phyloP scores from a whole-genome alignment of 1,284 basidiomycete genomes.

The Leucoagaricus sp. region DNA sequence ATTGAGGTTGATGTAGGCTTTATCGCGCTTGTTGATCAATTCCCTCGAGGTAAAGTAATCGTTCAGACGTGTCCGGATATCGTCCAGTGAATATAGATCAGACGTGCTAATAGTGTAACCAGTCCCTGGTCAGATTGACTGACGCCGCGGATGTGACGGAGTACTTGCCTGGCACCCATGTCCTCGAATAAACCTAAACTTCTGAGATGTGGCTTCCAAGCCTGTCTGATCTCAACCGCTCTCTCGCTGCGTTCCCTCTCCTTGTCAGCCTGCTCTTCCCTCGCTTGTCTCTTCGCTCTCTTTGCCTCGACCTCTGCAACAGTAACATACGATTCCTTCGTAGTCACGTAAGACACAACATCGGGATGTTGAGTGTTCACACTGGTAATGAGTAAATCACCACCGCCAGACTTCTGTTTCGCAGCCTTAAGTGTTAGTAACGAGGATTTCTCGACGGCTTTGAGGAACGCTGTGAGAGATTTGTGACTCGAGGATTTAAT shows the following conservation, averaged over 20 bases:
- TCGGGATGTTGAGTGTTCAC: constrained; percentile 65
- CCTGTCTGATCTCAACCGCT: constrained; percentile 59
- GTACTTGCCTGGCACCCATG: constrained; percentile 53
- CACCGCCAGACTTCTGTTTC: constrained; percentile 51
- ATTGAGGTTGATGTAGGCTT: constrained; percentile 72
- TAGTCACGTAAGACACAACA: constrained; percentile 30
- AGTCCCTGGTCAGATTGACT: neutral
- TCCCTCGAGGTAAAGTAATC: constrained; percentile 60
- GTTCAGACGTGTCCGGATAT: constrained; percentile 60
- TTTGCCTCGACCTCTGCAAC: constrained; percentile 62
- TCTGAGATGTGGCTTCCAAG: constrained; percentile 72
- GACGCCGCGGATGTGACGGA: neutral
- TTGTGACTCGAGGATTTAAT: constrained; percentile 79
- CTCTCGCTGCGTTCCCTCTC: constrained; percentile 45
- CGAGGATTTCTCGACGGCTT: constrained; percentile 69
- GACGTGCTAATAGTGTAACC: constrained; percentile 42
- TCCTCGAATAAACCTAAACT: constrained; percentile 63
- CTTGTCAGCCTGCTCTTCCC: constrained; percentile 47
- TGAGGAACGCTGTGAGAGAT: constrained; percentile 80
- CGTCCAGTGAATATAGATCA: constrained; percentile 52
- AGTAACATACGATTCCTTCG: constrained; percentile 37
- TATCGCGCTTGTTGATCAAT: constrained; percentile 69
- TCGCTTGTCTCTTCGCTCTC: constrained; percentile 53
- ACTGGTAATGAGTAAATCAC: constrained; percentile 62
- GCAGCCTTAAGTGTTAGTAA: constrained; percentile 73